Conservation (phyloP, 305 asterid genomes). For the Fraxinus angustifolia region DNA sequence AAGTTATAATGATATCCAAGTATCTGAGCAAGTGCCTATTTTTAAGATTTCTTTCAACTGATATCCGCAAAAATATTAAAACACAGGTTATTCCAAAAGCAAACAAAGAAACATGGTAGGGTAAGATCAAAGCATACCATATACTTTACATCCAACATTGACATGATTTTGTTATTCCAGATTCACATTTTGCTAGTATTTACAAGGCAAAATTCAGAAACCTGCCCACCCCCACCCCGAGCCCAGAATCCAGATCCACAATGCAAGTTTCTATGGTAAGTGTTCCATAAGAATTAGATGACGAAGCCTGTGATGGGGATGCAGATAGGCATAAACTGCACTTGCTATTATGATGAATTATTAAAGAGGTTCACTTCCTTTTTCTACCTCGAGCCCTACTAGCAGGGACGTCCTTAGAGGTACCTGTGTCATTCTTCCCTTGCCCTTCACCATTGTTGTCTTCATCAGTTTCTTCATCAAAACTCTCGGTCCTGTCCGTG, state of each 20-base stretch:
- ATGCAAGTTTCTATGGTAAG: background rate
- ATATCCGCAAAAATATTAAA: background rate
- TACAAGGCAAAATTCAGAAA: background rate
- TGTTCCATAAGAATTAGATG: background rate
- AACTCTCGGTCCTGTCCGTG: constrained; percentile 67
- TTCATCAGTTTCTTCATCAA: constrained; percentile 48
- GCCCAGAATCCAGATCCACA: background rate
- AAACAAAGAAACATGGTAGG: background rate
- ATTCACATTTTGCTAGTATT: background rate
- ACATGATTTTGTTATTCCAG: background rate
- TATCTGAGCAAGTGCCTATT: background rate
- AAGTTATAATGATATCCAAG: background rate
- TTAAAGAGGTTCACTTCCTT: constrained; percentile 40
- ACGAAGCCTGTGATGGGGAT: background rate
- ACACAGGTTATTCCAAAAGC: background rate
- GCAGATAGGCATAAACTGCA: background rate
- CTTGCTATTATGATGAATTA: background rate
- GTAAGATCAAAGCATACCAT: background rate
- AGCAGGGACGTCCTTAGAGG: constrained; percentile 40
- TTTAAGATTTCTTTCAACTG: background rate
- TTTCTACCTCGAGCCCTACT: constrained; percentile 56
- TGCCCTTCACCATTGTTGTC: constrained; percentile 39
- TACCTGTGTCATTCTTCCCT: constrained; percentile 22
- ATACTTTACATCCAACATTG: background rate
- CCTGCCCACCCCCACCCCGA: background rate